Conservation (phyloP, 306 rosid genomes). For the Quercus ilex region DNA sequence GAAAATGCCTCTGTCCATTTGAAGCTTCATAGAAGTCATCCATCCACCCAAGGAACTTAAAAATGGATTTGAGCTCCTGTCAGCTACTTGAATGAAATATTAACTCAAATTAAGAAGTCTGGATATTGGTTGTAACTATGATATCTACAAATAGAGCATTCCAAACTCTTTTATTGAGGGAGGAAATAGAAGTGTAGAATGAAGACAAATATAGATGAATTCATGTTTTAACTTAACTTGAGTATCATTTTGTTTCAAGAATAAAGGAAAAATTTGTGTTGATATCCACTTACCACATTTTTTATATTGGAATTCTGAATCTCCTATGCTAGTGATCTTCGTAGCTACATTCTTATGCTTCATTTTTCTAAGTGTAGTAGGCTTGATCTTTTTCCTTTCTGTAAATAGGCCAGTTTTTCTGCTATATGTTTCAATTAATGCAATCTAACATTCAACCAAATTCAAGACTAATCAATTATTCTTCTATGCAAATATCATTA, state of each 20-base stretch:
- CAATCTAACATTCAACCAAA: no score
- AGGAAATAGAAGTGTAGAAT: neutral
- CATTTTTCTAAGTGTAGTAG: neutral
- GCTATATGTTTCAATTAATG: neutral
- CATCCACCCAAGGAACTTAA: neutral
- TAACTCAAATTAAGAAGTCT: neutral
- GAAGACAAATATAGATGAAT: neutral
- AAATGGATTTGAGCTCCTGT: neutral
- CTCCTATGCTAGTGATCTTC: neutral
- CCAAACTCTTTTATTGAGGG: neutral
- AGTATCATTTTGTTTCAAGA: neutral
- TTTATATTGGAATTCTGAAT: neutral
- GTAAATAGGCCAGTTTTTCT: neutral
- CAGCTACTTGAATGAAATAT: neutral
- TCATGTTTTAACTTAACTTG: neutral
- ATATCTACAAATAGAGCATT: neutral
- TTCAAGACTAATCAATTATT: neutral
- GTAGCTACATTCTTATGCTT: neutral
- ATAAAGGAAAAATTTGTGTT: no score
- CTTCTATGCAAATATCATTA: neutral
- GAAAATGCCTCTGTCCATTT: neutral
- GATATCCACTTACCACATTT: no score
- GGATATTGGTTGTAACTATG: neutral
- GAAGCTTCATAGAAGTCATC: constrained; percentile 1
- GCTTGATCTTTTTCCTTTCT: neutral